A percentile compares a stretch with the other conserved stretches of the same genome.
Evolutionary conservation across 2,329 filamentous ascomycete genomes (phyloP).

Genomic region (Aspergillus sp.): DNA sequence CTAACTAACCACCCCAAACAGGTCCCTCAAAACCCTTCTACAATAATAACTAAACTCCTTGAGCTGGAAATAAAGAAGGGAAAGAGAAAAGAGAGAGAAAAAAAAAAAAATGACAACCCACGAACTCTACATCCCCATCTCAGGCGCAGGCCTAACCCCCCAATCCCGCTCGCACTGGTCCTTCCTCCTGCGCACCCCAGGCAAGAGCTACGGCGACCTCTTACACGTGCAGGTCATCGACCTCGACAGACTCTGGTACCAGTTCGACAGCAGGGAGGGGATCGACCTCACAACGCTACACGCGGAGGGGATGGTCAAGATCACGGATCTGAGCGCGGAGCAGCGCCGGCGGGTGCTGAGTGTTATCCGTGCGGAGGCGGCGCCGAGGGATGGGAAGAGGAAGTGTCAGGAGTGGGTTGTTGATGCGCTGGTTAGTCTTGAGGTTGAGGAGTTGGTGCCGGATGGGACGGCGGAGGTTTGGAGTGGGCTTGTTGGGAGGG

Average conservation of each 20-base stretch:
- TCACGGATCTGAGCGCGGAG: conserved; percentile 16
- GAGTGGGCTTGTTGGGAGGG: conserved; percentile 22
- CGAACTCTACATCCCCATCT: conserved; percentile 24
- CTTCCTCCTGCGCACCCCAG: conserved; percentile 22
- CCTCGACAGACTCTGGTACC: conserved; percentile 22
- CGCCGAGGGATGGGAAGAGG: conserved; percentile 20
- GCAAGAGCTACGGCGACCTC: conserved; percentile 23
- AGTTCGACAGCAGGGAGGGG: conserved; percentile 22
- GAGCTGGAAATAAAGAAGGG: background rate
- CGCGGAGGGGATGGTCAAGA: conserved; percentile 23
- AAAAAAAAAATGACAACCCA: conserved; percentile 12
- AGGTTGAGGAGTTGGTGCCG: conserved; percentile 27
- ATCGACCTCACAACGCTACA: conserved; percentile 21
- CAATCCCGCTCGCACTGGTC: conserved; percentile 26
- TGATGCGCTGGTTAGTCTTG: conserved; percentile 23
- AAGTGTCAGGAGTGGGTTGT: conserved; percentile 29
- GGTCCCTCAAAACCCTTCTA: too few species aligned
- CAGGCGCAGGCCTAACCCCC: conserved; percentile 23
- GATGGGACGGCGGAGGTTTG: conserved; percentile 24
- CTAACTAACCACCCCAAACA: too few species aligned
- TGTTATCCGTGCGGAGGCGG: conserved; percentile 19
- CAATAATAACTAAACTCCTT: too few species aligned
- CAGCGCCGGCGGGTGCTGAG: conserved; percentile 20
- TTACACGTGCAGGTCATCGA: conserved; percentile 27
- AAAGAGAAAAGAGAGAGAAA: background rate